Conservation (phyloP, 2,329 filamentous ascomycete species). For the Diaporthe citri region DNA sequence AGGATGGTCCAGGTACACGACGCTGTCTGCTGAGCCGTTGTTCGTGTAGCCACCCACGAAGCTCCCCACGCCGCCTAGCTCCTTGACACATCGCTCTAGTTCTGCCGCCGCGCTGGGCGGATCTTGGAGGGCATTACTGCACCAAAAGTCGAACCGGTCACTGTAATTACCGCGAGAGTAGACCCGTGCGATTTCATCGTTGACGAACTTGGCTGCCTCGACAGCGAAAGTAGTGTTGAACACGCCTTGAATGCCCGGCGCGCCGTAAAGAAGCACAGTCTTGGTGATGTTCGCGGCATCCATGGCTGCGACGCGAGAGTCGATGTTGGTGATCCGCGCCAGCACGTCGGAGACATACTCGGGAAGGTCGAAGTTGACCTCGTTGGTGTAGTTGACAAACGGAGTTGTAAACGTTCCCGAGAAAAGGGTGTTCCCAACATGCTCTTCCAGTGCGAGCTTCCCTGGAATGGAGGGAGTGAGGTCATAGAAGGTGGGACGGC, state of each 20-base stretch:
- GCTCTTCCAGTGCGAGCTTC: constrained; percentile 28
- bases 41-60: constrained; percentile 40
- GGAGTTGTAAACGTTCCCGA: constrained; percentile 17
- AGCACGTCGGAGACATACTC: constrained; percentile 39
- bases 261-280: constrained; percentile 34
- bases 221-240: constrained; percentile 41
- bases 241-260: constrained; percentile 43
- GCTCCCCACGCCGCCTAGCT: constrained; percentile 37
- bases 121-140: constrained; percentile 42
- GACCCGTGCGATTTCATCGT: constrained; percentile 38
- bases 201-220: constrained; percentile 39
- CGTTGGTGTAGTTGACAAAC: constrained; percentile 13
- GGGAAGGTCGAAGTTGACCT: constrained; percentile 30
- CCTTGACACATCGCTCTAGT: constrained; percentile 42
- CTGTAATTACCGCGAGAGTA: constrained; percentile 41
- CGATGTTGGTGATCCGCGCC: constrained; percentile 33
- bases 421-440: constrained; percentile 25
- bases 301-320: constrained; percentile 38
- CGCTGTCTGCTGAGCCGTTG: constrained; percentile 17
- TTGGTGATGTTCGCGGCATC: constrained; percentile 40
- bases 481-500: constrained; percentile 24
- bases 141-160: constrained; percentile 43
- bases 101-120: constrained; percentile 41
- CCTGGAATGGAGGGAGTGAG: constrained; percentile 14
- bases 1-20: constrained; percentile 33